Percentiles rank a stretch among this genome's conserved stretches.
These are phyloP conservation scores for Rubia tinctorum DNA, from an alignment of 305 asterid genomes.

Conservation along the genomic window DNA sequence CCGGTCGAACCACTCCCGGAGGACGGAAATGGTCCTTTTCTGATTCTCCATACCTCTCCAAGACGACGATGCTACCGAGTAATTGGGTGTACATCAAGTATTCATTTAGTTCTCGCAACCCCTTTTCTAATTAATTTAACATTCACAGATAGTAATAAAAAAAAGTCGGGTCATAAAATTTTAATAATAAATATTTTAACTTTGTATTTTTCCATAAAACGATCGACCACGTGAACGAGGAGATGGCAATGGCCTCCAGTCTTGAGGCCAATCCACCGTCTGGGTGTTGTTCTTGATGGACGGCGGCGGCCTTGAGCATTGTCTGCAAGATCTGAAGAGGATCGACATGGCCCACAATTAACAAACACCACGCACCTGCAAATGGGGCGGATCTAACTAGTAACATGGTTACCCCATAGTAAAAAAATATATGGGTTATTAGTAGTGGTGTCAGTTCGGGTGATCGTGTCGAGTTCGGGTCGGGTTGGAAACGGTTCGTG, in stretches of 20 bases:
- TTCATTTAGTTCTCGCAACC: neutral
- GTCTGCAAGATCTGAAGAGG: constrained; percentile 97
- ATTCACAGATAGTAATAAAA: too few relatives aligned
- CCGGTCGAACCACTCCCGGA: constrained; percentile 75
- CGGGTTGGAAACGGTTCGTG: too few relatives aligned
- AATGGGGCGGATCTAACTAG: too few relatives aligned
- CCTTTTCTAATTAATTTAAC: neutral
- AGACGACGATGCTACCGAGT: neutral
- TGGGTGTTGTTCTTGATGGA: constrained; percentile 23
- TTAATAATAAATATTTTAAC: too few relatives aligned
- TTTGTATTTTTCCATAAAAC: too few relatives aligned
- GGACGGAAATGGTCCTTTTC: constrained; percentile 20
- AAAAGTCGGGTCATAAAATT: too few relatives aligned
- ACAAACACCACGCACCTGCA: constrained; percentile 68
- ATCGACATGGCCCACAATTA: constrained; percentile 94
- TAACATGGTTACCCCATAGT: too few relatives aligned
- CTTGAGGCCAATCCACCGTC: constrained; percentile 42
- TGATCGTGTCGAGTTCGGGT: too few relatives aligned
- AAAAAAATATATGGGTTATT: too few relatives aligned
- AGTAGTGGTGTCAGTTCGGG: too few relatives aligned
- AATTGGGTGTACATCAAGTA: neutral
- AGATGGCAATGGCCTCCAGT: constrained; percentile 46
- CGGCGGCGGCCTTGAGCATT: constrained; percentile 32
- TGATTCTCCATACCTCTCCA: neutral
- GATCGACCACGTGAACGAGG: constrained; percentile 25